Evolutionary conservation across 805 yeast genomes (phyloP).

Genomic region (Brettanomyces naardenensis): DNA sequence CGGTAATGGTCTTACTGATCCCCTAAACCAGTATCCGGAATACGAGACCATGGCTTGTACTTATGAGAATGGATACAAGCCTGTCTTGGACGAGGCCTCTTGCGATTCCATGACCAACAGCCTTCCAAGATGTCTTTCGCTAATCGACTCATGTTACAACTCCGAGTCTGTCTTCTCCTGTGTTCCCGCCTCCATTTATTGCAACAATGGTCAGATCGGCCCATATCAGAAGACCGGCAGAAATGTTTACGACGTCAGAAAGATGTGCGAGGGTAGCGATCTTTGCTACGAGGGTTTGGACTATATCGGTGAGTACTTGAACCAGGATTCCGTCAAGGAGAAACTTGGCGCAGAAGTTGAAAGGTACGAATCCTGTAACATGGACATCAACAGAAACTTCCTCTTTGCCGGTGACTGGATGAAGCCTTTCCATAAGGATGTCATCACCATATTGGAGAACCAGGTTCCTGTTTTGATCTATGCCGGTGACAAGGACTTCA

Average conservation of each 20-base stretch:
- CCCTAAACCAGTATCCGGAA: slow-evolving; percentile 66
- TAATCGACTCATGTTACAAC: slow-evolving; percentile 60
- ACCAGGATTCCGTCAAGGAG: slow-evolving; percentile 43
- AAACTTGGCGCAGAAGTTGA: slow-evolving; percentile 50
- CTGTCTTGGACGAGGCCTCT: slow-evolving; percentile 61
- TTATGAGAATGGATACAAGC: slow-evolving; percentile 64
- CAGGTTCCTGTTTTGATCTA: slow-evolving; percentile 76
- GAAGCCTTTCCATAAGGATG: slow-evolving; percentile 55
- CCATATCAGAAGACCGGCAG: slow-evolving; percentile 49
- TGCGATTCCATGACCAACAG: slow-evolving; percentile 57
- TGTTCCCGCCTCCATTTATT: slow-evolving; percentile 57
- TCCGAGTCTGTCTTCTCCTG: slow-evolving; percentile 49
- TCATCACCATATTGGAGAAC: slow-evolving; percentile 51
- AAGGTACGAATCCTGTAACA: slow-evolving; percentile 43
- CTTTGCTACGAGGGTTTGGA: slow-evolving; percentile 46
- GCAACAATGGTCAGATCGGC: slow-evolving; percentile 55
- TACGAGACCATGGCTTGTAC: slow-evolving; percentile 96
- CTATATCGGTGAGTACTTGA: slow-evolving; percentile 43
- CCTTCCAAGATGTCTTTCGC: slow-evolving; percentile 56
- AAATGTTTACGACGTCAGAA: slow-evolving; percentile 60
- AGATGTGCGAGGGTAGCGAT: slow-evolving; percentile 40
- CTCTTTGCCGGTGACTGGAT: slow-evolving; percentile 56
- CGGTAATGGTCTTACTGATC: slow-evolving; percentile 91
- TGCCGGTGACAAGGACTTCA: slow-evolving; percentile 93
- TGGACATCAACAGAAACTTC: slow-evolving; percentile 42